Evolutionary conservation across 75 land plant species (phyloP).

Genomic region (Pinus albicaulis): DNA sequence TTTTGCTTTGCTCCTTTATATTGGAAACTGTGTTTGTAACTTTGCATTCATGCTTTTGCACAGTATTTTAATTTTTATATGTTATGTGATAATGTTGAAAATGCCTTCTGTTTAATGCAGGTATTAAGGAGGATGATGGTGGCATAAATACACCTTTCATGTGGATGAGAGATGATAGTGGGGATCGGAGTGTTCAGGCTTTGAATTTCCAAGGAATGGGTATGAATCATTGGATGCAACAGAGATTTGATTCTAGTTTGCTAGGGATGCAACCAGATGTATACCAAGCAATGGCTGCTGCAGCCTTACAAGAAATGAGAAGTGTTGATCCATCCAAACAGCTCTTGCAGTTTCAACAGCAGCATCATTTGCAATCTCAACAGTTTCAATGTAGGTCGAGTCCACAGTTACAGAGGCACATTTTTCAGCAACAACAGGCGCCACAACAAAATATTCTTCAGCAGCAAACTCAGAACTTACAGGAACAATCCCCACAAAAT

Average conservation of each 20-base stretch:
- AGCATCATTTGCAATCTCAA: constrained; percentile 42
- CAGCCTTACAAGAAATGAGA: constrained; percentile 89
- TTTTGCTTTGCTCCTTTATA: too few species aligned
- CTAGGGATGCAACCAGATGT: constrained; percentile 67
- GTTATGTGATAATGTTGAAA: too few species aligned
- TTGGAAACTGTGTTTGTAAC: too few species aligned
- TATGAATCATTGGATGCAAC: constrained; percentile 68
- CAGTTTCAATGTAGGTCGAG: constrained; percentile 16
- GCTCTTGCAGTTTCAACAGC: constrained; percentile 38
- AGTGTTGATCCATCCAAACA: constrained; percentile 65
- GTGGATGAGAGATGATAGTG: constrained; percentile 68
- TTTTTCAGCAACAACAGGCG: constrained; percentile 52
- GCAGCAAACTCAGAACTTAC: constrained; percentile 34
- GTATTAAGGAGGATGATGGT: constrained; percentile 54
- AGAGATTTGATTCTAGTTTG: constrained; percentile 58
- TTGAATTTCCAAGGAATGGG: constrained; percentile 66
- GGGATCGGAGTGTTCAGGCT: constrained; percentile 36
- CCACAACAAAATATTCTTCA: constrained; percentile 30
- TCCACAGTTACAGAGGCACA: constrained; percentile 32
- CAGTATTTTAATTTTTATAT: too few species aligned
- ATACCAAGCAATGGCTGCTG: constrained; percentile 88
- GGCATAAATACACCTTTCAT: constrained; percentile 67
- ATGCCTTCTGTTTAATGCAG: constrained; percentile 17
- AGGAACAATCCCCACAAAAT: constrained; percentile 24
- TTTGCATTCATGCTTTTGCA: too few species aligned